These are phyloP conservation scores for Geopyxis carbonaria DNA, from an alignment of 495 filamentous ascomycete genomes.

Conservation along the genomic window DNA sequence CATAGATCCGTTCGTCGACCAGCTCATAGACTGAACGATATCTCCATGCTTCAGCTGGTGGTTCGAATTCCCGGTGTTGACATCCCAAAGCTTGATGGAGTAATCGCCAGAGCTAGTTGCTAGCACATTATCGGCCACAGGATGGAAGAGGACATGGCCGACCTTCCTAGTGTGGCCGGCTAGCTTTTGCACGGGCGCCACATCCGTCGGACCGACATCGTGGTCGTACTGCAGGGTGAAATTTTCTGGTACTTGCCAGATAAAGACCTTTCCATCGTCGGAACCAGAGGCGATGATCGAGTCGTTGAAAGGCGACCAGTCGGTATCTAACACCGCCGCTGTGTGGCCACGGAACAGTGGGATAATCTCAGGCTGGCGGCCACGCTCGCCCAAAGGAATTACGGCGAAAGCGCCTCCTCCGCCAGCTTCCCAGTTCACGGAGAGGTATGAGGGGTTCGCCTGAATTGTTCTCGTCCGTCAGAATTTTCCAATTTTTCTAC, in stretches of 20 bases:
- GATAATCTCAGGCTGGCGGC: constrained; percentile 78
- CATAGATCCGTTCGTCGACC: constrained; percentile 81
- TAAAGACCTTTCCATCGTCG: constrained; percentile 89
- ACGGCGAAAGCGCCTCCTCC: constrained; percentile 96
- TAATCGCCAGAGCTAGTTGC: constrained; percentile 90
- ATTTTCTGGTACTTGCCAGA: constrained; percentile 84
- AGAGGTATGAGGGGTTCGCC: constrained; percentile 89
- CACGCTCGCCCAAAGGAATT: constrained; percentile 74
- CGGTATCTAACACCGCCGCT: constrained; percentile 86
- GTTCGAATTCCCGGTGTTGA: constrained; percentile 54
- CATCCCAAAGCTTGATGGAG: constrained; percentile 91
- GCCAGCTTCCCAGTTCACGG: constrained; percentile 96
- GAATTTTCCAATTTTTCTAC: not conserved
- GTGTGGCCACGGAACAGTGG: constrained; percentile 94
- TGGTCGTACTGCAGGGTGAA: constrained; percentile 71
- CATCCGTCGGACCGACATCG: constrained; percentile 60
- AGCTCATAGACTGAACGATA: constrained; percentile 86
- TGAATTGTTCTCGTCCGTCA: constrained; percentile 24
- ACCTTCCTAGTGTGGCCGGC: constrained; percentile 77
- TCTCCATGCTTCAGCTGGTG: constrained; percentile 69
- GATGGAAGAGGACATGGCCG: constrained; percentile 94
- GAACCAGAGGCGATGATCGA: constrained; percentile 81
- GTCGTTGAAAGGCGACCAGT: constrained; percentile 97
- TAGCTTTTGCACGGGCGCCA: constrained; percentile 63
- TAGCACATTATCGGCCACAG: constrained; percentile 85